These are phyloP conservation scores for Nidularia sp. DNA, from an alignment of 768 basidiomycete genomes.

Conservation along the genomic window DNA sequence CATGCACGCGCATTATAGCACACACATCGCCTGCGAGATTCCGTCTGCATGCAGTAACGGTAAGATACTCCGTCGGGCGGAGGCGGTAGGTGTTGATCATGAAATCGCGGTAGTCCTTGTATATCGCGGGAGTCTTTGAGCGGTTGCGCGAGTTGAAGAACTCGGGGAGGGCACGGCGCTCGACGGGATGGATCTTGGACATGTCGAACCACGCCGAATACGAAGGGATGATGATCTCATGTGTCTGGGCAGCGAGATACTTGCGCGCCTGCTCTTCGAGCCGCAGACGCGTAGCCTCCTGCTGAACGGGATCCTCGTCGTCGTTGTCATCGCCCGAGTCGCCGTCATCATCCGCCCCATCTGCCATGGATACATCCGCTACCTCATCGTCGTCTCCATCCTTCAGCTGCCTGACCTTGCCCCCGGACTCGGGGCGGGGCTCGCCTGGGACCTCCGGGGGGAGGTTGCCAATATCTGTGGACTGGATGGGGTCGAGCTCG, in stretches of 20 bases:
- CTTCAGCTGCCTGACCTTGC: conserved; percentile 37
- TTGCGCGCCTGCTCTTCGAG: conserved; percentile 87
- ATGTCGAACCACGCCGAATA: conserved; percentile 99
- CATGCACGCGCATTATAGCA: conserved; percentile 97
- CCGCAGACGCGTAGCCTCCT: conserved; percentile 73
- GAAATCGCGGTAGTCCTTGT: conserved; percentile 99
- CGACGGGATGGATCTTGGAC: conserved; percentile 88
- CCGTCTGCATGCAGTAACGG: conserved; percentile 92
- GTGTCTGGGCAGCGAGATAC: conserved; percentile 95
- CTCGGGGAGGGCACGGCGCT: conserved; percentile 89
- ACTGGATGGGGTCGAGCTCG: conserved; percentile 81
- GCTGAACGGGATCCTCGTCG: conserved; percentile 80
- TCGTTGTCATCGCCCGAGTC: conserved; percentile 81
- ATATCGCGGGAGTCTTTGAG: conserved; percentile 93
- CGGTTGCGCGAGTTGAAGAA: conserved; percentile 97
- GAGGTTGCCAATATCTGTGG: conserved; percentile 77
- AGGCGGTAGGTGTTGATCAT: conserved; percentile 99
- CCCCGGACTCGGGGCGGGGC: conserved; percentile 38
- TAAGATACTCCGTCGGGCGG: conserved; percentile 91
- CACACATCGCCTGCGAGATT: conserved; percentile 98
- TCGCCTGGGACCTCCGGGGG: conserved; percentile 32
- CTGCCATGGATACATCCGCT: conserved; percentile 79
- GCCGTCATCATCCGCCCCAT: conserved; percentile 69
- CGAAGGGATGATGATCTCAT: conserved; percentile 94
- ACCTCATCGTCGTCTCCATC: conserved; percentile 65